Evolutionary conservation across 805 yeast genomes (phyloP).

Genomic region (Cyberlindnera euphorbiae): DNA sequence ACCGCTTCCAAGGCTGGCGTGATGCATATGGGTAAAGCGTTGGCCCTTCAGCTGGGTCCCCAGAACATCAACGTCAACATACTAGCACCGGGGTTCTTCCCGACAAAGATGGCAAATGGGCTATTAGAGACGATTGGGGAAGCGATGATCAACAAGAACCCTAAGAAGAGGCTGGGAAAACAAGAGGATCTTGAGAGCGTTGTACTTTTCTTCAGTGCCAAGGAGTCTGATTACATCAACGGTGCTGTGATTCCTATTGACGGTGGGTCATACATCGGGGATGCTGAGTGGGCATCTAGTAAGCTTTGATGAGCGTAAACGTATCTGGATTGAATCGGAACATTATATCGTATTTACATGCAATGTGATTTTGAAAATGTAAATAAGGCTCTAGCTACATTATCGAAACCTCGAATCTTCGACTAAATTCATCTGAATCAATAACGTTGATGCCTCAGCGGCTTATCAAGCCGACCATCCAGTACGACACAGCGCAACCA

Average conservation of each 20-base stretch:
- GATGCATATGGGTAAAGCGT: slow-evolving; percentile 56
- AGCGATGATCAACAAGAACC: slow-evolving; percentile 44
- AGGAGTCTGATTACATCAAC: slow-evolving; percentile 56
- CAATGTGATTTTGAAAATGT: background rate
- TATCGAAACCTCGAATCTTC: too few species aligned
- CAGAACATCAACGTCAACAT: slow-evolving; percentile 63
- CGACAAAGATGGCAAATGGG: slow-evolving; percentile 70
- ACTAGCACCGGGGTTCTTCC: slow-evolving; percentile 75
- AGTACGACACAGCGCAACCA: too few species aligned
- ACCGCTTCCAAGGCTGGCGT: slow-evolving; percentile 73
- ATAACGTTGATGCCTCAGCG: too few species aligned
- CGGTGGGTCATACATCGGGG: slow-evolving; percentile 56
- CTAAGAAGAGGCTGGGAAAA: slow-evolving; percentile 57
- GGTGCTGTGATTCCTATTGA: slow-evolving; percentile 67
- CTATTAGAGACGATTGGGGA: slow-evolving; percentile 46
- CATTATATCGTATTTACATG: too few species aligned
- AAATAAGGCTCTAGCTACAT: too few species aligned
- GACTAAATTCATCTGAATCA: too few species aligned
- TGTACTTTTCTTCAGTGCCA: slow-evolving; percentile 50
- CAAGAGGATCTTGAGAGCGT: slow-evolving; percentile 55
- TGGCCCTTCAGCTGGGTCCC: slow-evolving; percentile 65
- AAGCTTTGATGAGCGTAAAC: slow-evolving; percentile 5
- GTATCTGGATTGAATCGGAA: too few species aligned
- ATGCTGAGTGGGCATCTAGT: slow-evolving; percentile 12
- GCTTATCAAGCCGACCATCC: too few species aligned